phyloP scores from a whole-genome alignment of 495 filamentous ascomycete species.

The Trichoderma erinaceum region DNA sequence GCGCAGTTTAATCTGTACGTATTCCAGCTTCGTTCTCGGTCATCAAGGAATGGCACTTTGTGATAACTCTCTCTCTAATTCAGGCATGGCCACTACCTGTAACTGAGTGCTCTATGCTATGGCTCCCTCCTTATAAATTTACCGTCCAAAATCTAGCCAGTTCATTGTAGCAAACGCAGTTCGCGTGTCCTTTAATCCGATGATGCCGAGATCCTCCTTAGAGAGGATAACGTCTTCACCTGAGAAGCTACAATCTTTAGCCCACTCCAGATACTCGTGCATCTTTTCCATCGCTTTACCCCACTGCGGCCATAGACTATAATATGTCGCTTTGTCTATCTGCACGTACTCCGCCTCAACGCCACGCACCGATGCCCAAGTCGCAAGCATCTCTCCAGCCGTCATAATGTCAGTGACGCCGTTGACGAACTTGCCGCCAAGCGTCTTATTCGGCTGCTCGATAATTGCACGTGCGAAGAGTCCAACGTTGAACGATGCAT shows the following conservation, averaged over 20 bases:
- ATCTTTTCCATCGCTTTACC: constrained; percentile 35
- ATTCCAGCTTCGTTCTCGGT: background rate
- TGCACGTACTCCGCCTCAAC: constrained; percentile 24
- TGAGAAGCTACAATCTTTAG: constrained; percentile 29
- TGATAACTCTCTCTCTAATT: no score
- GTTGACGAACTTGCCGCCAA: constrained; percentile 29
- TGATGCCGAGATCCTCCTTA: constrained; percentile 20
- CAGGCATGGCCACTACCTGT: background rate
- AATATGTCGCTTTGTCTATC: constrained; percentile 23
- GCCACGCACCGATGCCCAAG: constrained; percentile 32
- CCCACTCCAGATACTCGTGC: constrained; percentile 35
- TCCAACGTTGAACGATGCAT: constrained; percentile 33
- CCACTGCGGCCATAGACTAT: constrained; percentile 33
- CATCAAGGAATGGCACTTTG: no score
- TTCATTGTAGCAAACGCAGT: constrained; percentile 16
- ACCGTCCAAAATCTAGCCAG: background rate
- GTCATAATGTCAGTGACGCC: constrained; percentile 25
- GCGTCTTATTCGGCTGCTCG: constrained; percentile 29
- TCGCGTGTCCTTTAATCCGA: constrained; percentile 19
- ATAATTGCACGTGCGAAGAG: constrained; percentile 36
- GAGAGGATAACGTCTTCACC: constrained; percentile 20
- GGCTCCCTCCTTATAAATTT: background rate
- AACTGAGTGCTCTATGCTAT: background rate
- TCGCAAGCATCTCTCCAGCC: constrained; percentile 31
- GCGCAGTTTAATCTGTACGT: background rate